Evolutionary conservation across 345 rosid species (phyloP).

Genomic region (Lepidium didymum): DNA sequence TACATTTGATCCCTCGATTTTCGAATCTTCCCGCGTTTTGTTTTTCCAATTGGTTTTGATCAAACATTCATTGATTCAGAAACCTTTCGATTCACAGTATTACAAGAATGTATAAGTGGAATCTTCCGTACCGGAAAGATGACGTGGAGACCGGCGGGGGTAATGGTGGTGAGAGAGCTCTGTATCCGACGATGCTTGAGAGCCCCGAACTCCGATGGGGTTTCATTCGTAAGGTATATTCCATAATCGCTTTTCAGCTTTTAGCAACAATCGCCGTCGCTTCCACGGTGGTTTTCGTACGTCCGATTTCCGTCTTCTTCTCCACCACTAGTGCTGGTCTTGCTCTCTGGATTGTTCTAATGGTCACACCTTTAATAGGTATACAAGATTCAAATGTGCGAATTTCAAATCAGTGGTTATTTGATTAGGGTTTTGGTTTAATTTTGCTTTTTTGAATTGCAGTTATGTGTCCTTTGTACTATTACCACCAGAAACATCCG

Average conservation of each 20-base stretch:
- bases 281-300: slow-evolving; percentile 54
- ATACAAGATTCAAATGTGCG: background rate
- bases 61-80: background rate
- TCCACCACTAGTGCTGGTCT: slow-evolving; percentile 53
- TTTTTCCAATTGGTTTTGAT: background rate
- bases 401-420: background rate
- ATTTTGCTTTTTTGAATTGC: background rate
- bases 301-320: slow-evolving; percentile 58
- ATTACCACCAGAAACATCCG: slow-evolving; percentile 81
- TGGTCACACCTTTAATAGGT: slow-evolving; percentile 63
- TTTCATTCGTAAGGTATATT: slow-evolving; percentile 69
- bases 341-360: slow-evolving; percentile 62
- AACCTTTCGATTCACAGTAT: background rate
- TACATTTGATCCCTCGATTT: background rate
- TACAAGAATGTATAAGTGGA: slow-evolving; percentile 33
- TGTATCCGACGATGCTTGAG: slow-evolving; percentile 81
- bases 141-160: slow-evolving; percentile 52
- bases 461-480: slow-evolving; percentile 70
- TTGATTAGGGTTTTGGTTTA: background rate
- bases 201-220: slow-evolving; percentile 82
- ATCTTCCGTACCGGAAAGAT: slow-evolving; percentile 37
- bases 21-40: background rate
- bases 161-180: slow-evolving; percentile 38
- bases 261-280: slow-evolving; percentile 72
- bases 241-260: slow-evolving; percentile 58